phyloP scores from a whole-genome alignment of 768 basidiomycete genomes.

The Boletus barrowsii region DNA sequence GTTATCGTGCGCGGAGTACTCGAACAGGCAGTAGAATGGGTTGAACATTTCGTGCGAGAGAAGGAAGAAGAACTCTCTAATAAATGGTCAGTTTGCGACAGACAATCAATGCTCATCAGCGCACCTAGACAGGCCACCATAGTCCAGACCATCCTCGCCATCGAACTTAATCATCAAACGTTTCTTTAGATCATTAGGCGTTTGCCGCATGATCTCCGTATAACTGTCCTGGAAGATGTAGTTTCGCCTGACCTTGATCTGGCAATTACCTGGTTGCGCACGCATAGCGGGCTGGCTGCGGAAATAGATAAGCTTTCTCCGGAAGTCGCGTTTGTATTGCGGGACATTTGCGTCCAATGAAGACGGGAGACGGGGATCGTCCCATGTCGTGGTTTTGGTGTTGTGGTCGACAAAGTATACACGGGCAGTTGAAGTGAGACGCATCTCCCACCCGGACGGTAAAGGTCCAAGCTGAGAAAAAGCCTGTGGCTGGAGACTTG shows the following conservation, averaged over 20 bases:
- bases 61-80: slow-evolving; percentile 99
- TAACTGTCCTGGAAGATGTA: slow-evolving; percentile 99
- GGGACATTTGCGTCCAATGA: slow-evolving; percentile 95
- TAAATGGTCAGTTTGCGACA: slow-evolving; percentile 7
- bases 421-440: slow-evolving; percentile 93
- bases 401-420: slow-evolving; percentile 99
- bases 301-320: slow-evolving; percentile 99
- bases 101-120: slow-evolving; percentile 20
- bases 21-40: slow-evolving; percentile 99
- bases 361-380: slow-evolving; percentile 94
- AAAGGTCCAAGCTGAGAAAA: slow-evolving; percentile 96
- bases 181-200: slow-evolving; percentile 97
- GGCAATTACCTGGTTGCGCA: slow-evolving; percentile 97
- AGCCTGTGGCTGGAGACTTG: slow-evolving; percentile 88
- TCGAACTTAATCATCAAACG: slow-evolving; percentile 99
- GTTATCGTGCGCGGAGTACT: slow-evolving; percentile 99
- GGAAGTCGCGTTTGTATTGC: slow-evolving; percentile 99
- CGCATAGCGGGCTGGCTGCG: slow-evolving; percentile 97
- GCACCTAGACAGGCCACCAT: slow-evolving; percentile 94
- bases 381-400: slow-evolving; percentile 99
- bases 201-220: slow-evolving; percentile 99
- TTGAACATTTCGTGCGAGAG: slow-evolving; percentile 99
- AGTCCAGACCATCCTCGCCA: slow-evolving; percentile 98
- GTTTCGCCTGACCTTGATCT: slow-evolving; percentile 96
- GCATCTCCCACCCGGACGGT: slow-evolving; percentile 99